Percentiles rank a stretch among this genome's conserved stretches.
These are phyloP conservation scores for Orbilia ellipsospora DNA, from an alignment of 2,329 filamentous ascomycete genomes.

Conservation along the genomic window DNA sequence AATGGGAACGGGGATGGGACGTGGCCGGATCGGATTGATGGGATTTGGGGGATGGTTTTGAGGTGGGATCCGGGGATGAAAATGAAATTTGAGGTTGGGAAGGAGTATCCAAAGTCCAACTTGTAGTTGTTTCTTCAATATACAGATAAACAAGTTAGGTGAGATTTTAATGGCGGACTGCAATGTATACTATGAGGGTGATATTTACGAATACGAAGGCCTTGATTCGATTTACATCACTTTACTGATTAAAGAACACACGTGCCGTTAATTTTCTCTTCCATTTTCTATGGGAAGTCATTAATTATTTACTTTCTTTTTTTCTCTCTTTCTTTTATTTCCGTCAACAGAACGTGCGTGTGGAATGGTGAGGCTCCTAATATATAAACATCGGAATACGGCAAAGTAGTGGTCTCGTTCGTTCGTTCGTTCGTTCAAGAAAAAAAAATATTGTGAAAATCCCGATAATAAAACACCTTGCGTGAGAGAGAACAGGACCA, in stretches of 20 bases:
- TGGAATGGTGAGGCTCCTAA: conserved; percentile 10
- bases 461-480: conserved; percentile 56
- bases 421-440: conserved; percentile 31
- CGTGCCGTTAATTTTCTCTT: conserved; percentile 41
- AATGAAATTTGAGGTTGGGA: conserved; percentile 40
- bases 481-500: conserved; percentile 50
- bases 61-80: conserved; percentile 39
- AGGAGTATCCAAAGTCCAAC: conserved; percentile 22
- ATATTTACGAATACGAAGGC: not conserved
- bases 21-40: conserved; percentile 49
- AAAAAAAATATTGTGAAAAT: conserved; percentile 42
- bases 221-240: not conserved
- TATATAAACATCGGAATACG: conserved; percentile 31
- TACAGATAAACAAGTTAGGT: not conserved
- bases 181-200: conserved; percentile 1
- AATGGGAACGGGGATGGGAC: conserved; percentile 53
- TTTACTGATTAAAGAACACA: too few relatives aligned
- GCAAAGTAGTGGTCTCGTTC: conserved; percentile 20
- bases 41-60: conserved; percentile 39
- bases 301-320: conserved; percentile 54
- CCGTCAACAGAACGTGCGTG: conserved; percentile 35
- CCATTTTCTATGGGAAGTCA: conserved; percentile 53
- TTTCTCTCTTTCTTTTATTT: too few relatives aligned
- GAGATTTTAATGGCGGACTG: not conserved
- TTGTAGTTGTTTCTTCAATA: conserved; percentile 7